Conservation (phyloP, 768 basidiomycete genomes). For the Pleurotus eryngii region DNA sequence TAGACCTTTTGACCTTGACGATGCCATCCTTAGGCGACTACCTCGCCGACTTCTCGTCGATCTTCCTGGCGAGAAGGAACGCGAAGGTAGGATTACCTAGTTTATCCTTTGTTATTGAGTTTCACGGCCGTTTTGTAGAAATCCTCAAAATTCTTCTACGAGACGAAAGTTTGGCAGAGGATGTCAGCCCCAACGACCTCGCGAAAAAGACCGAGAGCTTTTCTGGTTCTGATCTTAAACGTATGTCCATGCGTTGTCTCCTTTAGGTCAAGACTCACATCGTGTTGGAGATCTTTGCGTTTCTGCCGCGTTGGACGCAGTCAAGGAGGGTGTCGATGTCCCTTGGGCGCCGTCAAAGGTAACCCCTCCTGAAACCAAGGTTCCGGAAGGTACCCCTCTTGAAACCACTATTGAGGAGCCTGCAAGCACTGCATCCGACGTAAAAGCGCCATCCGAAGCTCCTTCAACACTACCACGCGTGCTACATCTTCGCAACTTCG, state of each 20-base stretch:
- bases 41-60: constrained; percentile 87
- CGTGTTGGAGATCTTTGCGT: constrained; percentile 79
- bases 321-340: constrained; percentile 79
- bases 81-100: constrained; percentile 58
- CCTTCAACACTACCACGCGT: constrained; percentile 26
- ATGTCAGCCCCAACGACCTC: constrained; percentile 57
- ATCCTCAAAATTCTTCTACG: constrained; percentile 85
- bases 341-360: constrained; percentile 55
- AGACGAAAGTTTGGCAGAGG: constrained; percentile 68
- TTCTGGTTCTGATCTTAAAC: constrained; percentile 94
- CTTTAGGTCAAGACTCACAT: constrained; percentile 3
- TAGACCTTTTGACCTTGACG: constrained; percentile 85
- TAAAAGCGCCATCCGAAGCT: background rate
- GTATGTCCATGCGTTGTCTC: constrained; percentile 43
- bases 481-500: constrained; percentile 65
- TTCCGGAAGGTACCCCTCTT: constrained; percentile 5
- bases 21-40: constrained; percentile 85
- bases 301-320: constrained; percentile 85
- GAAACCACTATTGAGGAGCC: constrained; percentile 14
- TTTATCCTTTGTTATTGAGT: background rate
- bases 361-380: constrained; percentile 6
- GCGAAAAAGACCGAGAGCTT: constrained; percentile 79
- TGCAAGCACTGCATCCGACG: constrained; percentile 5
- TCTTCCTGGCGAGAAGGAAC: constrained; percentile 81
- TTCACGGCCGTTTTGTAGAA: constrained; percentile 39